phyloP scores from a whole-genome alignment of 139 green algal genomes.

The Ettlia oleoabundans region DNA sequence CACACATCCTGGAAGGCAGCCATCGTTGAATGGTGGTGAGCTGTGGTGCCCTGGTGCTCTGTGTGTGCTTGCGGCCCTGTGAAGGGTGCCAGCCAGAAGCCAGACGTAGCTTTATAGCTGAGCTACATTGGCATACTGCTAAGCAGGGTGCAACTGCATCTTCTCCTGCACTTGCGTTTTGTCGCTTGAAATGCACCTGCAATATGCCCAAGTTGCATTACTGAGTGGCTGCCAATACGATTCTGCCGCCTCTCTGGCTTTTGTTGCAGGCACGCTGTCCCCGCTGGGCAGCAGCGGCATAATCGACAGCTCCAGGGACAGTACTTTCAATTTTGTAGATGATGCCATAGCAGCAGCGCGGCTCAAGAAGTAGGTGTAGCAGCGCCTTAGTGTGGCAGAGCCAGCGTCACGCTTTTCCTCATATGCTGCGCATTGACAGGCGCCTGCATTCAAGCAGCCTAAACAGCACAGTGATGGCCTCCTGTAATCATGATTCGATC shows the following conservation, averaged over 20 bases:
- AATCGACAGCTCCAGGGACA: slow-evolving; percentile 7
- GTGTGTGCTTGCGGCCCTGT: neutral
- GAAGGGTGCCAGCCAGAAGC: neutral
- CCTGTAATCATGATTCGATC: no score
- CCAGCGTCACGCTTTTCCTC: no score
- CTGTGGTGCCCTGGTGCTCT: neutral
- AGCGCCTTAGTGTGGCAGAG: no score
- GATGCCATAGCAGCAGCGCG: neutral
- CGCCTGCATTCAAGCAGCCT: no score
- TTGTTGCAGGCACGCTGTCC: neutral
- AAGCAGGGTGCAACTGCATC: no score
- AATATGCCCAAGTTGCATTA: no score
- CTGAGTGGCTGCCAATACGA: no score
- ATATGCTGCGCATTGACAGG: no score
- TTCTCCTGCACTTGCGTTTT: no score
- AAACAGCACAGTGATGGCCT: no score
- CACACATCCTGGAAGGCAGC: neutral
- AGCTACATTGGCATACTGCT: neutral
- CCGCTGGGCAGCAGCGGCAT: slow-evolving; percentile 14
- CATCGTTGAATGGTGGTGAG: neutral
- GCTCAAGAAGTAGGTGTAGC: slow-evolving; percentile 15
- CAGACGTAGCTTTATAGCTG: neutral
- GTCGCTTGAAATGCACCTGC: no score
- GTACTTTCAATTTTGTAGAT: slow-evolving; percentile 39
- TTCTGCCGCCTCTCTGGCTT: no score